Percentiles rank a stretch among this genome's conserved stretches.
Conservation (phyloP, 768 basidiomycete genomes). For the Termitomyces sp. region DNA sequence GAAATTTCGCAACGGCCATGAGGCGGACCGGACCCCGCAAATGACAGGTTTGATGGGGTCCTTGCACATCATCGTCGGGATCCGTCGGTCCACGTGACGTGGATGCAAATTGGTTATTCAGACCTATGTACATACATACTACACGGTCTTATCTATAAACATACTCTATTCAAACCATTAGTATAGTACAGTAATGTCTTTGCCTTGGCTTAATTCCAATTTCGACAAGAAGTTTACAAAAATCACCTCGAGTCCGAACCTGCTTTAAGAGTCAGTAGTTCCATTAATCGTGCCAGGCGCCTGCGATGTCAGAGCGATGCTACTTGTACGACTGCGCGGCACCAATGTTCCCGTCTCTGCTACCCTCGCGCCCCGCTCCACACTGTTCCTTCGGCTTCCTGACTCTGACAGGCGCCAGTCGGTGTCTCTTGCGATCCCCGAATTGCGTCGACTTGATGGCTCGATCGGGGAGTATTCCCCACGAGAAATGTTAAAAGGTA, state of each 20-base stretch:
- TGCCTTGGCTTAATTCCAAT: background rate
- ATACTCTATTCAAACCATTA: slow-evolving; percentile 7
- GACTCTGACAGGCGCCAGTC: slow-evolving; percentile 29
- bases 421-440: slow-evolving; percentile 32
- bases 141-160: background rate
- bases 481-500: slow-evolving; percentile 38
- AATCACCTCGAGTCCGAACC: background rate
- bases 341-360: slow-evolving; percentile 63
- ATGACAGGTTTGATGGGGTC: slow-evolving; percentile 16
- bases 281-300: slow-evolving; percentile 17
- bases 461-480: slow-evolving; percentile 51
- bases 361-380: slow-evolving; percentile 60
- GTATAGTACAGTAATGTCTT: slow-evolving; percentile 8
- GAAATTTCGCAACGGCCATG: slow-evolving; percentile 25
- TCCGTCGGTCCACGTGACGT: slow-evolving; percentile 18
- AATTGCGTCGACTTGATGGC: slow-evolving; percentile 47
- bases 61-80: slow-evolving; percentile 27
- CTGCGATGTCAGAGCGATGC: slow-evolving; percentile 22
- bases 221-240: background rate
- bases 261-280: slow-evolving; percentile 1
- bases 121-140: background rate
- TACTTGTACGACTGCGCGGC: slow-evolving; percentile 43
- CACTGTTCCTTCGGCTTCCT: slow-evolving; percentile 47
- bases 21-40: slow-evolving; percentile 19
- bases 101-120: background rate